These are phyloP conservation scores for Boletus pseudopeckii DNA, from an alignment of 768 basidiomycete species.

Conservation along the genomic window DNA sequence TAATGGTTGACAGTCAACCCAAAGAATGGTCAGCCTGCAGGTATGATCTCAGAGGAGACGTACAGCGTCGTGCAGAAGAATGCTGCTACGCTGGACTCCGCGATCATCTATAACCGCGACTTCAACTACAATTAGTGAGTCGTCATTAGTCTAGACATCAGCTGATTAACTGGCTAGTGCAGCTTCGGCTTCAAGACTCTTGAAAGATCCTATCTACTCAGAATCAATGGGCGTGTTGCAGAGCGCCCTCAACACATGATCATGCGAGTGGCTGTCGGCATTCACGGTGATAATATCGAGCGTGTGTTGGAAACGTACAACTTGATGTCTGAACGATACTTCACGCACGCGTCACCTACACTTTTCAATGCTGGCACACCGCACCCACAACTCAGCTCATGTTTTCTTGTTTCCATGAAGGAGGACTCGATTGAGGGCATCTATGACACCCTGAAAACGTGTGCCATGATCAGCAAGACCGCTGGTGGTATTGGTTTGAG, in stretches of 20 bases:
- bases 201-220: slow-evolving; percentile 94
- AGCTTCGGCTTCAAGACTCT: slow-evolving; percentile 99
- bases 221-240: slow-evolving; percentile 90
- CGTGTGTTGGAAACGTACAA: slow-evolving; percentile 89
- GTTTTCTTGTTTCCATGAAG: slow-evolving; percentile 98
- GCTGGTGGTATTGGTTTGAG: slow-evolving; percentile 96
- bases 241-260: slow-evolving; percentile 99
- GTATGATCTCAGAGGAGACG: slow-evolving; percentile 89
- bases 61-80: slow-evolving; percentile 81
- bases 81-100: slow-evolving; percentile 80
- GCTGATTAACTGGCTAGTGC: background rate
- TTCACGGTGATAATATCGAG: slow-evolving; percentile 88
- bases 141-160: background rate
- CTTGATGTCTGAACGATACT: slow-evolving; percentile 97
- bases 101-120: slow-evolving; percentile 97
- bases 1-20: slow-evolving; percentile 69
- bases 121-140: slow-evolving; percentile 94
- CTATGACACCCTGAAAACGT: slow-evolving; percentile 96
- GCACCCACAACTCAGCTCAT: slow-evolving; percentile 90
- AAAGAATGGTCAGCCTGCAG: slow-evolving; percentile 81
- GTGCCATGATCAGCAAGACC: slow-evolving; percentile 99
- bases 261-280: slow-evolving; percentile 98
- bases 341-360: slow-evolving; percentile 97
- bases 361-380: slow-evolving; percentile 99
- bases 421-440: slow-evolving; percentile 99